phyloP scores from a whole-genome alignment of 2,329 filamentous ascomycete species.

The Eutypella sp. region DNA sequence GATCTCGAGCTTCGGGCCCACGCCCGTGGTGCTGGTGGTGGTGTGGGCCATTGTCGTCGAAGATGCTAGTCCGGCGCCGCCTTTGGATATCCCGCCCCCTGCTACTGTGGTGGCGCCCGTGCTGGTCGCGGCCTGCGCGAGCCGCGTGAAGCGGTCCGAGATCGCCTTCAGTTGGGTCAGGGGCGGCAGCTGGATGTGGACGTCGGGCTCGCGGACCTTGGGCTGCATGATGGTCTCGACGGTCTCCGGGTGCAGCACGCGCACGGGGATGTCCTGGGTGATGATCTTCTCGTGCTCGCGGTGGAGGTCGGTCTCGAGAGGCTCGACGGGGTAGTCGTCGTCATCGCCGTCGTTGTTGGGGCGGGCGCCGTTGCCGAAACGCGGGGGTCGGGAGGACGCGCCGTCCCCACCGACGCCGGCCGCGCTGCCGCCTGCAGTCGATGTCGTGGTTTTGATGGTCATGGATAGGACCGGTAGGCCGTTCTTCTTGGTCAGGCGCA shows the following conservation, averaged over 20 bases:
- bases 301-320: slow-evolving; percentile 52
- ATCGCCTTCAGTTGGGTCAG: slow-evolving; percentile 88
- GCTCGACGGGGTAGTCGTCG: slow-evolving; percentile 44
- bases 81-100: no score
- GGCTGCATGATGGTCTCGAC: slow-evolving; percentile 96
- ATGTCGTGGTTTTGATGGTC: slow-evolving; percentile 73
- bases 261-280: slow-evolving; percentile 93
- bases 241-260: slow-evolving; percentile 74
- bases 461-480: slow-evolving; percentile 80
- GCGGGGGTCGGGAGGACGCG: not conserved
- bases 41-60: slow-evolving; percentile 17
- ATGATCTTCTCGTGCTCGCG: slow-evolving; percentile 85
- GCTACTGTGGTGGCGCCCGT: slow-evolving; percentile 4
- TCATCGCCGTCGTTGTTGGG: slow-evolving; percentile 36
- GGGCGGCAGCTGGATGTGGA: slow-evolving; percentile 85
- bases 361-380: slow-evolving; percentile 18
- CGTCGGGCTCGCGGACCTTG: slow-evolving; percentile 82
- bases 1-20: slow-evolving; percentile 70
- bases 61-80: slow-evolving; percentile 9
- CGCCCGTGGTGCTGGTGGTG: slow-evolving; percentile 23
- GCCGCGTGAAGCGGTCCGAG: slow-evolving; percentile 89
- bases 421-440: slow-evolving; percentile 20
- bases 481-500: slow-evolving; percentile 91
- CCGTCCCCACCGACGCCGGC: slow-evolving; percentile 28
- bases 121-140: slow-evolving; percentile 51